Evolutionary conservation across 257 asterid species (phyloP).

Genomic region (Knoxia roxburghii): DNA sequence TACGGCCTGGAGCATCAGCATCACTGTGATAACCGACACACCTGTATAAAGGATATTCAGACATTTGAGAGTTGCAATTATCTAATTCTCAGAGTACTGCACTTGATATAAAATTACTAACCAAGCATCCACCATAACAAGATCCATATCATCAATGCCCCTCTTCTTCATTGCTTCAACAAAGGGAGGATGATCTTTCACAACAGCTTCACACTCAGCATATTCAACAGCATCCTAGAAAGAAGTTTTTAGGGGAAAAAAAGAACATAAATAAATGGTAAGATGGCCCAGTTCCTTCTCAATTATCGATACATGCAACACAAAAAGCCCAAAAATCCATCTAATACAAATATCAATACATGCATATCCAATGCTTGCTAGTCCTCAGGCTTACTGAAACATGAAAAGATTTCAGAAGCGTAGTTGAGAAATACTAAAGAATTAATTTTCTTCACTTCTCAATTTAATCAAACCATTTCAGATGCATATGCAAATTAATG

Average conservation of each 20-base stretch:
- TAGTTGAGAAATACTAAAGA: neutral
- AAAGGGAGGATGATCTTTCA: constrained; percentile 84
- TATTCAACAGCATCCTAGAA: constrained; percentile 87
- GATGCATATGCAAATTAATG: neutral
- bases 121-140: constrained; percentile 99
- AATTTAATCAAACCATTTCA: neutral
- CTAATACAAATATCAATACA: neutral
- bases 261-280: neutral
- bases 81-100: neutral
- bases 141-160: constrained; percentile 97
- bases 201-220: constrained; percentile 95
- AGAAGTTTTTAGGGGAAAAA: neutral
- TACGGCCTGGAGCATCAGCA: constrained; percentile 85
- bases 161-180: constrained; percentile 94
- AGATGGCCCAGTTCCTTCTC: neutral
- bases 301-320: neutral
- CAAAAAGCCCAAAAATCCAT: neutral
- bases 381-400: neutral
- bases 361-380: neutral
- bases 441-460: neutral
- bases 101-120: constrained; percentile 27
- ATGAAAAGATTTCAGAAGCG: neutral
- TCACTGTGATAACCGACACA: constrained; percentile 89
- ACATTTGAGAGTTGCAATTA: neutral
- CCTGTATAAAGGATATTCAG: constrained; percentile 38